These are phyloP conservation scores for Lachancea sp. DNA, from an alignment of 805 yeast genomes.

Conservation along the genomic window DNA sequence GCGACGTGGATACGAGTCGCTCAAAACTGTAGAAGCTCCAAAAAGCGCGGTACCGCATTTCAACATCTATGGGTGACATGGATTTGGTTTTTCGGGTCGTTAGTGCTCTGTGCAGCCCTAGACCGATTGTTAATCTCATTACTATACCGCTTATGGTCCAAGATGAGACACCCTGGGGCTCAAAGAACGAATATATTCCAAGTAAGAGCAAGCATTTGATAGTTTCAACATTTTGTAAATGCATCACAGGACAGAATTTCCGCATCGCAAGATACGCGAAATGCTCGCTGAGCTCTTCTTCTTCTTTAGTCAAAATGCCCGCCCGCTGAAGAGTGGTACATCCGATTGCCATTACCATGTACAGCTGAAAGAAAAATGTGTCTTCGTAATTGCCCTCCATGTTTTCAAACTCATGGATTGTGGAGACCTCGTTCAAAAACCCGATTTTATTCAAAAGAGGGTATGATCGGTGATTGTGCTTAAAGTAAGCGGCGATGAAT, in stretches of 20 bases:
- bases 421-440: conserved; percentile 31
- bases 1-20: conserved; percentile 40
- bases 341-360: conserved; percentile 50
- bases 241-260: conserved; percentile 34
- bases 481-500: conserved; percentile 40
- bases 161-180: conserved; percentile 42
- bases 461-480: conserved; percentile 39
- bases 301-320: conserved; percentile 33
- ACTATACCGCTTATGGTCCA: conserved; percentile 49
- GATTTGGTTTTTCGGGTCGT: conserved; percentile 25
- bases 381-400: conserved; percentile 23
- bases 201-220: conserved; percentile 39
- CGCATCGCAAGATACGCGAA: conserved; percentile 39
- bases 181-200: conserved; percentile 47
- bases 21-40: conserved; percentile 48
- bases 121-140: conserved; percentile 38
- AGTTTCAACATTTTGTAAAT: conserved; percentile 37
- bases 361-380: conserved; percentile 38
- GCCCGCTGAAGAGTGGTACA: conserved; percentile 44
- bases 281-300: conserved; percentile 35
- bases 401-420: conserved; percentile 29
- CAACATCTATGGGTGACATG: conserved; percentile 33
- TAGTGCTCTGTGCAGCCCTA: conserved; percentile 42
- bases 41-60: conserved; percentile 41
- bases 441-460: conserved; percentile 39